phyloP scores from a whole-genome alignment of 78 protist genomes.

The Dictyostelium purpureum region DNA sequence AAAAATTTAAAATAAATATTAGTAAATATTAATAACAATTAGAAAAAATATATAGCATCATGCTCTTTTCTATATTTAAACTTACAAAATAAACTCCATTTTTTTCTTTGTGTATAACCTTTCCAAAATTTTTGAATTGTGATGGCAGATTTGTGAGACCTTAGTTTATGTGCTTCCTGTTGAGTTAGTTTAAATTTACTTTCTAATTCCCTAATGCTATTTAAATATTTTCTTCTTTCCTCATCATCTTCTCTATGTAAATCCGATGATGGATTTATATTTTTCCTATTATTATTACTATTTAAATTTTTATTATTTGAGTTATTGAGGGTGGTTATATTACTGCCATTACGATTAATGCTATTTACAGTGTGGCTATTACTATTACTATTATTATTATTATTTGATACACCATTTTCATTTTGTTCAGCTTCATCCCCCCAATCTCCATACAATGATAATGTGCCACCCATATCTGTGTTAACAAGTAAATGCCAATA shows the following conservation, averaged over 20 bases:
- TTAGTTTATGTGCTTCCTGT: constrained; percentile 1
- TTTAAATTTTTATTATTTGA: background rate
- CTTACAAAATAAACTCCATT: constrained; percentile 40
- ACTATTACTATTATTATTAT: background rate
- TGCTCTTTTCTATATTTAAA: too few relatives aligned
- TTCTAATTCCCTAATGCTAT: background rate
- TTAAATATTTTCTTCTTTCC: constrained; percentile 1
- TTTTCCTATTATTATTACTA: background rate
- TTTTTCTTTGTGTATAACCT: constrained; percentile 43
- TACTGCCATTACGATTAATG: background rate
- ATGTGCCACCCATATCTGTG: too few relatives aligned
- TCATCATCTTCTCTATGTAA: background rate
- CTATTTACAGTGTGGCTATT: background rate
- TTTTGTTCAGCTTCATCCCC: too few relatives aligned
- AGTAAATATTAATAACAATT: background rate
- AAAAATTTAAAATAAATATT: background rate
- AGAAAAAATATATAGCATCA: background rate
- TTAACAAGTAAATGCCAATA: too few relatives aligned
- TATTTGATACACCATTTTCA: too few relatives aligned
- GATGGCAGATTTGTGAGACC: constrained; percentile 14
- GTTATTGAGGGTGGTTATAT: background rate
- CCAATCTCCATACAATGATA: too few relatives aligned
- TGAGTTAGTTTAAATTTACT: background rate
- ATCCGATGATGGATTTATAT: background rate
- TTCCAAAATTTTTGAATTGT: constrained; percentile 60